phyloP scores from a whole-genome alignment of 2,329 filamentous ascomycete genomes.

The Penicillium vulpinum region DNA sequence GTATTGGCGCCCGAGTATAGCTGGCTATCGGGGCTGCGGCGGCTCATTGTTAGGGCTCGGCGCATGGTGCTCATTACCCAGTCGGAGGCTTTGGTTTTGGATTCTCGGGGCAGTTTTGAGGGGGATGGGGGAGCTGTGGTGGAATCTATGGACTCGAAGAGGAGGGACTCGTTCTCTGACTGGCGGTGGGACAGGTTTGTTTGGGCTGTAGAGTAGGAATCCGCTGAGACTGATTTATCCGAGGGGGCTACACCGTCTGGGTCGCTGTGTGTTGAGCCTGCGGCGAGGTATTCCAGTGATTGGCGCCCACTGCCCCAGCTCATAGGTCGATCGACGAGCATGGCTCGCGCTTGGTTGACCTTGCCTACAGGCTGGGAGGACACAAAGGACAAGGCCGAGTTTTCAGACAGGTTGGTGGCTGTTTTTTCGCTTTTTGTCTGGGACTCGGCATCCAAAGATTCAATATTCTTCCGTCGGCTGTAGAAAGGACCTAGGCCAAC shows the following conservation, averaged over 20 bases:
- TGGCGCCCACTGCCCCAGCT: slow-evolving; percentile 27
- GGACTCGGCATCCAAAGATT: slow-evolving; percentile 34
- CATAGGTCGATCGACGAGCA: slow-evolving; percentile 23
- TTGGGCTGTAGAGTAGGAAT: slow-evolving; percentile 54
- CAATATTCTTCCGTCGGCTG: slow-evolving; percentile 20
- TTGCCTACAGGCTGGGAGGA: slow-evolving; percentile 32
- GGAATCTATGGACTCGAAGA: slow-evolving; percentile 44
- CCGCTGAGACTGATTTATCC: slow-evolving; percentile 45
- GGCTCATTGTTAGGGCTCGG: slow-evolving; percentile 58
- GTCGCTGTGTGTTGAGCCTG: slow-evolving; percentile 25
- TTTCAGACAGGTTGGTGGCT: slow-evolving; percentile 57
- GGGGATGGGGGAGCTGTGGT: slow-evolving; percentile 24
- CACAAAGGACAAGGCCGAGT: slow-evolving; percentile 47
- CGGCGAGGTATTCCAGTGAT: slow-evolving; percentile 27
- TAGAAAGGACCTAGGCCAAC: slow-evolving; percentile 27
- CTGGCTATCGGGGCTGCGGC: slow-evolving; percentile 26
- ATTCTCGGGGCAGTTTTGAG: slow-evolving; percentile 25
- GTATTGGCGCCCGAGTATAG: slow-evolving; percentile 9
- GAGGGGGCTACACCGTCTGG: slow-evolving; percentile 28
- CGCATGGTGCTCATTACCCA: slow-evolving; percentile 72
- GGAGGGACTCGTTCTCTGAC: slow-evolving; percentile 54
- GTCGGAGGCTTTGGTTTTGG: slow-evolving; percentile 56
- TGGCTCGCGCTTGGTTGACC: slow-evolving; percentile 19
- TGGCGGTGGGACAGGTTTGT: slow-evolving; percentile 52
- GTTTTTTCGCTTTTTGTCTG: slow-evolving; percentile 57